Conservation (phyloP, 192 early-diverging fungal genomes). For the Thoreauomyces humboldtii region DNA sequence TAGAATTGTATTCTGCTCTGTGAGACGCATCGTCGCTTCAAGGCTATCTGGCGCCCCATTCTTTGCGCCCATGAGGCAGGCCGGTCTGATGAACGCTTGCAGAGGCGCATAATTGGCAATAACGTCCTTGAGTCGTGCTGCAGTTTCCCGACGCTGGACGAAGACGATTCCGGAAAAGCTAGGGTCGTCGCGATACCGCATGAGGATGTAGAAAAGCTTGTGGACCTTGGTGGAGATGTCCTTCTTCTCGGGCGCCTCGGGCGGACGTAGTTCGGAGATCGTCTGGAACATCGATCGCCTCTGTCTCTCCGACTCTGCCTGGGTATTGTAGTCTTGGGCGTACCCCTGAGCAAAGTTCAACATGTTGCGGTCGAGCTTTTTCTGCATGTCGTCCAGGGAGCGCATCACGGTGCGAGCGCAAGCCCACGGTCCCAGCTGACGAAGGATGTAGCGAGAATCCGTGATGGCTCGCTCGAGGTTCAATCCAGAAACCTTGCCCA, state of each 20-base stretch:
- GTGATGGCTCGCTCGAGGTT: constrained; percentile 44
- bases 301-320: neutral
- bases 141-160: constrained; percentile 69
- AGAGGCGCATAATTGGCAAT: constrained; percentile 54
- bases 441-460: constrained; percentile 39
- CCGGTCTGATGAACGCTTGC: constrained; percentile 39
- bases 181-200: constrained; percentile 38
- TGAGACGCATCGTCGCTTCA: constrained; percentile 25
- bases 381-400: constrained; percentile 22
- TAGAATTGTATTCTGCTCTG: constrained; percentile 61
- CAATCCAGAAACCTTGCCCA: neutral
- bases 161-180: constrained; percentile 88
- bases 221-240: constrained; percentile 66
- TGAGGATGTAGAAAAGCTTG: constrained; percentile 62
- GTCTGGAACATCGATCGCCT: neutral
- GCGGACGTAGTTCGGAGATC: neutral
- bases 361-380: neutral
- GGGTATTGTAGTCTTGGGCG: neutral
- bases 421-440: constrained; percentile 76
- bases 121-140: constrained; percentile 53
- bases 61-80: constrained; percentile 62
- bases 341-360: neutral
- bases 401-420: constrained; percentile 68
- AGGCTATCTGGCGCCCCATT: neutral
- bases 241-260: neutral